These are phyloP conservation scores for Ogataea naganishii DNA, from an alignment of 805 yeast species.

Conservation along the genomic window DNA sequence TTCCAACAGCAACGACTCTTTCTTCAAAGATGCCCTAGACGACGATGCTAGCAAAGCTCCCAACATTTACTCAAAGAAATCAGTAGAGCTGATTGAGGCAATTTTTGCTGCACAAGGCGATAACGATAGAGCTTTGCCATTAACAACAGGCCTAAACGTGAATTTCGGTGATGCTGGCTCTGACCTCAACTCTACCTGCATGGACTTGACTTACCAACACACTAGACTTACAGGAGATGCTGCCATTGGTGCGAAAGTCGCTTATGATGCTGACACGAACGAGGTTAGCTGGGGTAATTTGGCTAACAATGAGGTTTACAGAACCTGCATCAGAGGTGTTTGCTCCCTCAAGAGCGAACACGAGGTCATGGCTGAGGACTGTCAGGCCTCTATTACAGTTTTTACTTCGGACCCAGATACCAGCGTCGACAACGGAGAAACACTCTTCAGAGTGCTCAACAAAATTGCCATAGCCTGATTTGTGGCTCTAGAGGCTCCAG, in stretches of 20 bases:
- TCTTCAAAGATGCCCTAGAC: slow-evolving; percentile 31
- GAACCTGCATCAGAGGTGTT: slow-evolving; percentile 29
- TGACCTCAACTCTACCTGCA: slow-evolving; percentile 25
- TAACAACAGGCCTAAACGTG: slow-evolving; percentile 34
- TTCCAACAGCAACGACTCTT: slow-evolving; percentile 38
- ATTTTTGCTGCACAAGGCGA: slow-evolving; percentile 29
- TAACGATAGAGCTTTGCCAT: slow-evolving; percentile 28
- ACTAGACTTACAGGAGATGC: slow-evolving; percentile 35
- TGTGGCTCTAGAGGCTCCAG: too few species aligned
- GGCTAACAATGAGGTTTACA: slow-evolving; percentile 11
- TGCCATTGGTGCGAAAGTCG: slow-evolving; percentile 20
- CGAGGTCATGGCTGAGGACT: slow-evolving; percentile 16
- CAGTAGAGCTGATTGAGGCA: slow-evolving; percentile 28
- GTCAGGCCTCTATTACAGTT: slow-evolving; percentile 32
- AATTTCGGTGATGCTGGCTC: slow-evolving; percentile 35
- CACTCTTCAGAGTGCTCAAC: too few species aligned
- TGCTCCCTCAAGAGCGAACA: slow-evolving; percentile 32
- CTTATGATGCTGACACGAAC: slow-evolving; percentile 28
- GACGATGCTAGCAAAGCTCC: slow-evolving; percentile 29
- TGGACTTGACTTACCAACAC: slow-evolving; percentile 29
- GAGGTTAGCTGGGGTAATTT: slow-evolving; percentile 9
- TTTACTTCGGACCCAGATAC: slow-evolving; percentile 39
- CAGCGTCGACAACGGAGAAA: slow-evolving; percentile 3
- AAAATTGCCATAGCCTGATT: too few species aligned
- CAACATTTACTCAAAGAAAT: slow-evolving; percentile 31